Evolutionary conservation across 1,284 basidiomycete species (phyloP).

Genomic region (Athelia psychrophila): DNA sequence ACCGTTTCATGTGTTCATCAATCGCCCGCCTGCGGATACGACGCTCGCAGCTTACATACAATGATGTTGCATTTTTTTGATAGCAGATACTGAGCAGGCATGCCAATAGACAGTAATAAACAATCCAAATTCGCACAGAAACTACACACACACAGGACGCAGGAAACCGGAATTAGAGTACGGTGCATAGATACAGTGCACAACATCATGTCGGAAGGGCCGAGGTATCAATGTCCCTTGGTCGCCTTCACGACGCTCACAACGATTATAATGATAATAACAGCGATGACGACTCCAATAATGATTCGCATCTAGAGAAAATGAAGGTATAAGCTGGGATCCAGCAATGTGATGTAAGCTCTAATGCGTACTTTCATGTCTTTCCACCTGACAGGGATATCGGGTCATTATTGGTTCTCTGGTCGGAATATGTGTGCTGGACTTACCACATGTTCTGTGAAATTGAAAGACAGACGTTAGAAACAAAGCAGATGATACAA

Average conservation of each 20-base stretch:
- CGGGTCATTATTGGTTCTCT: slow-evolving; percentile 5
- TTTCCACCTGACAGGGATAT: slow-evolving; percentile 69
- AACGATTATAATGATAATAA: slow-evolving; percentile 92
- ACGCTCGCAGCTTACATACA: no score
- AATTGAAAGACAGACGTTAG: not conserved
- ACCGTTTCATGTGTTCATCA: not conserved
- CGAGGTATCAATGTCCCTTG: slow-evolving; percentile 33
- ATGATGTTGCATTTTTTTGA: no score
- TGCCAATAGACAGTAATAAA: no score
- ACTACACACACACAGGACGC: not conserved
- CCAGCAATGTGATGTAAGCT: slow-evolving; percentile 1
- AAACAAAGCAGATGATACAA: slow-evolving; percentile 11
- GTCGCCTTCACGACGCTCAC: slow-evolving; percentile 88
- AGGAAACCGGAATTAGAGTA: not conserved
- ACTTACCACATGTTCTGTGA: slow-evolving; percentile 82
- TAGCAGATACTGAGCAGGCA: no score
- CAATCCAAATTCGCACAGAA: no score
- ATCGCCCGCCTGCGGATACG: no score
- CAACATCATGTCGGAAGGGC: not conserved
- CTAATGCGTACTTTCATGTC: slow-evolving; percentile 81
- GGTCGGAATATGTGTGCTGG: slow-evolving; percentile 5
- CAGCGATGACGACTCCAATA: slow-evolving; percentile 82
- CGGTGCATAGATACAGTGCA: not conserved
- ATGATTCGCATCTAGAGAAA: slow-evolving; percentile 78
- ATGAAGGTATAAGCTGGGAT: slow-evolving; percentile 10